Evolutionary conservation across 495 filamentous ascomycete species (phyloP).

Genomic region (Cladorrhinum samala): DNA sequence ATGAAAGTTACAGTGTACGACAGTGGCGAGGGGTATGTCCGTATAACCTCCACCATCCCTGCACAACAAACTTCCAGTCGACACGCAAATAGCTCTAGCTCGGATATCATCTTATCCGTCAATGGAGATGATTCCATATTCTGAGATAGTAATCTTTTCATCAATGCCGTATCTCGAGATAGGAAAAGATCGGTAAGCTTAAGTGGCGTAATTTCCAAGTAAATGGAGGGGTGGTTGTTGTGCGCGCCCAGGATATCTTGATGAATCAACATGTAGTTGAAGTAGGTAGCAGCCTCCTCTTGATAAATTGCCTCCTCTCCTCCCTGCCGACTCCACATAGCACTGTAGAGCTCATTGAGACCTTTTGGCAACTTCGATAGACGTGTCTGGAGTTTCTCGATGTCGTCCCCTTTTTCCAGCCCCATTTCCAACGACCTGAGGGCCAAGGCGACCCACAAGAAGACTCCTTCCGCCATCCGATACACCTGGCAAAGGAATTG

Average conservation of each 20-base stretch:
- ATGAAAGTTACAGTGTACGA: neutral
- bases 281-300: neutral
- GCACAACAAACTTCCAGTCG: neutral
- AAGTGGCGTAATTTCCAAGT: neutral
- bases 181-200: too few species aligned
- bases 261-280: neutral
- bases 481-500: neutral
- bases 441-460: neutral
- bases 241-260: neutral
- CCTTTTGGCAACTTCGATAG: neutral
- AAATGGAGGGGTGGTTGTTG: neutral
- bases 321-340: neutral
- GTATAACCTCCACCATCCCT: neutral
- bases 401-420: neutral
- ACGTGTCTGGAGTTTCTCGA: neutral
- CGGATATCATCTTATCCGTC: too few species aligned
- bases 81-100: too few species aligned
- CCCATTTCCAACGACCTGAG: neutral
- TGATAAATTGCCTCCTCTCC: neutral
- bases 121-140: too few species aligned
- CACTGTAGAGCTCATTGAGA: neutral
- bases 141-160: too few species aligned
- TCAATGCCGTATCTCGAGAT: too few species aligned
- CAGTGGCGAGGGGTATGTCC: neutral
- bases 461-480: neutral